These are phyloP conservation scores for Nelumbo lutea DNA, from an alignment of 164 flowering plant genomes.

Conservation along the genomic window DNA sequence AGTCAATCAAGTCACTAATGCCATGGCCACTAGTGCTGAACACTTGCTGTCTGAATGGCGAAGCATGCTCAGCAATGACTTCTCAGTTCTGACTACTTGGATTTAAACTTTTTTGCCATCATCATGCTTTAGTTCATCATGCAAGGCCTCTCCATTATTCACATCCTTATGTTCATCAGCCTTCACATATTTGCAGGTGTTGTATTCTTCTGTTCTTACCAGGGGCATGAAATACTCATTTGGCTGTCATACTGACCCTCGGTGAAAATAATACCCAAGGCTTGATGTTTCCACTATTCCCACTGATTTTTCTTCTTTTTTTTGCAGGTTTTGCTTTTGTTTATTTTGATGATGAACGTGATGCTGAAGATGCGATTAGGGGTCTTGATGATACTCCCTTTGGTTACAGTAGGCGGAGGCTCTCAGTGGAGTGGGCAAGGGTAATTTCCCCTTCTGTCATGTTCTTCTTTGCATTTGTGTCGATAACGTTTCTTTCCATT, in stretches of 20 bases:
- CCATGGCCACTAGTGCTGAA: conserved; percentile 57
- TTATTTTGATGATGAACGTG: conserved; percentile 88
- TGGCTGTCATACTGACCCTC: conserved; percentile 21
- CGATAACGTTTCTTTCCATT: too few species aligned
- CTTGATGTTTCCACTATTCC: neutral
- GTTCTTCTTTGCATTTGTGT: neutral
- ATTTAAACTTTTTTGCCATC: conserved; percentile 40
- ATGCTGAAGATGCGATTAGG: conserved; percentile 89
- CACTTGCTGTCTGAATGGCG: conserved; percentile 57
- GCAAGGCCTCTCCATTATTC: conserved; percentile 48
- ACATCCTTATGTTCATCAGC: conserved; percentile 66
- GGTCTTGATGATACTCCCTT: conserved; percentile 68
- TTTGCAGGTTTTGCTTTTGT: conserved; percentile 93
- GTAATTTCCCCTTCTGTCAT: conserved; percentile 23
- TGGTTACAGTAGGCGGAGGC: conserved; percentile 68
- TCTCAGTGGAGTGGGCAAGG: conserved; percentile 95
- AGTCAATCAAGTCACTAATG: conserved; percentile 41
- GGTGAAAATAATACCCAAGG: conserved; percentile 3
- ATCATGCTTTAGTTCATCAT: conserved; percentile 65
- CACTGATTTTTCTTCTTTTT: conserved; percentile 8
- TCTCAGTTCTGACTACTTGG: conserved; percentile 55
- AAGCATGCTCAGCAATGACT: conserved; percentile 71
- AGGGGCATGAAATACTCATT: conserved; percentile 29
- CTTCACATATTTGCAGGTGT: conserved; percentile 77
- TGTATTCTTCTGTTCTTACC: conserved; percentile 42